Evolutionary conservation across 306 rosid species (phyloP).

Genomic region (Prosopis cineraria): DNA sequence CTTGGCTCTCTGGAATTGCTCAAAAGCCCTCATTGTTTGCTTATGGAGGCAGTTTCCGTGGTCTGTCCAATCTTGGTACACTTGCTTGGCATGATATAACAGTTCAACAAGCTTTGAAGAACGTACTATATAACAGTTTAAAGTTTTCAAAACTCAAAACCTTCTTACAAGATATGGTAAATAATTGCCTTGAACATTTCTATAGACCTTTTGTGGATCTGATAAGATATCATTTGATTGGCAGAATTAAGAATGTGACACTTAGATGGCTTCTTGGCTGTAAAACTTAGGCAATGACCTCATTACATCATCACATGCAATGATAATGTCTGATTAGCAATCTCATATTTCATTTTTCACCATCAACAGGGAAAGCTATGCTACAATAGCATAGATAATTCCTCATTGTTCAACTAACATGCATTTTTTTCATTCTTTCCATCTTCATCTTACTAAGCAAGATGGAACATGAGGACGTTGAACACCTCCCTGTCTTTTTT

Average conservation of each 20-base stretch:
- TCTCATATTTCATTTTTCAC: neutral
- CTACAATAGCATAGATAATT: neutral
- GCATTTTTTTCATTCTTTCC: neutral
- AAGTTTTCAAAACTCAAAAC: neutral
- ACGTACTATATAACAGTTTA: conserved; percentile 64
- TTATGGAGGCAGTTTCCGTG: conserved; percentile 6
- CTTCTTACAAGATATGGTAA: neutral
- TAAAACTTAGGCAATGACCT: neutral
- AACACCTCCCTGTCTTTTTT: neutral
- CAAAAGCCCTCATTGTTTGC: conserved; percentile 60
- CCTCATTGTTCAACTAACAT: neutral
- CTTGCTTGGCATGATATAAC: neutral
- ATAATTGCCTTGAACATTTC: neutral
- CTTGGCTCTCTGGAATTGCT: conserved; percentile 57
- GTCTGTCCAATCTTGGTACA: conserved; percentile 25
- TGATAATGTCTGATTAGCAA: neutral
- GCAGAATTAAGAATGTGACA: neutral
- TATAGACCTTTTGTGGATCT: neutral
- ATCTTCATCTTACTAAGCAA: neutral
- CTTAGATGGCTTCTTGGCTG: neutral
- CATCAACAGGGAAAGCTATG: neutral
- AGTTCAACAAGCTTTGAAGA: conserved; percentile 63
- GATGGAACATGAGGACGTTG: neutral
- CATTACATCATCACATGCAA: neutral
- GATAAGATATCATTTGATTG: conserved; percentile 36